Base-by-base conservation (phyloP, 2,329 filamentous ascomycete species). In the Aureobasidium pullulans region DNA sequence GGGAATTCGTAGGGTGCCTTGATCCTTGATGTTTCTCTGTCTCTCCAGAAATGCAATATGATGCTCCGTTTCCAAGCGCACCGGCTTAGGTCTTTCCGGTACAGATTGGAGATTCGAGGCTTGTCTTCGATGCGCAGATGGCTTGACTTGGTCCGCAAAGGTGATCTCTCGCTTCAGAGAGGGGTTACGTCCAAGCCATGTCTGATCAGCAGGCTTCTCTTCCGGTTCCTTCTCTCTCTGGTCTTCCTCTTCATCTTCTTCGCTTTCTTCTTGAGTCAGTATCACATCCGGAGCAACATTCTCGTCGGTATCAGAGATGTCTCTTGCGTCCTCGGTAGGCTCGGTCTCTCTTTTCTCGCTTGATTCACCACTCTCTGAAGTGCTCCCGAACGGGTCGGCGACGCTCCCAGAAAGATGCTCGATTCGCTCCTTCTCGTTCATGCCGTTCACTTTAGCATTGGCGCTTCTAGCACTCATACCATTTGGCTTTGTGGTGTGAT, bases 11-110 rank as follows among this genome's bases (percentile, higher is more conserved):
- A 97, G 76, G 0, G 91, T 84, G 36, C 86, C 85, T 57, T 84
- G 86, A 59, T 88, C 86, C 62, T 85, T 84, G 39, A 69, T 66
- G 59, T 89, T 87, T 39, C 91, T 84, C 71, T 96, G 93, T 34
- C 88, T 86, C 71, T 96, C 85, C 13, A 96, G 72, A 67, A 97
- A 94, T 6, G 88, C 88, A 67, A 96, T 95, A 68, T 96, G 90
- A 62, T 92, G 87, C 58, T 90, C 88, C 46, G 88, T 80, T 36
- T 81, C 78, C 49, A 82, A 71, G 48, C 75, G 78, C 4, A 75
- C 71, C 0, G 82, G 82, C 9, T 86, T 67, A 8, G 77, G 76
- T 37, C 40, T n/a, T 9, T 76, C 53, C 74, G 46, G 77, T 34
- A 83, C 65, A 7, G 81, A 42, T 10, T 60, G 19, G 1, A 62